Conservation (phyloP, 1,284 basidiomycete genomes). For the Afroboletus lepidellus region DNA sequence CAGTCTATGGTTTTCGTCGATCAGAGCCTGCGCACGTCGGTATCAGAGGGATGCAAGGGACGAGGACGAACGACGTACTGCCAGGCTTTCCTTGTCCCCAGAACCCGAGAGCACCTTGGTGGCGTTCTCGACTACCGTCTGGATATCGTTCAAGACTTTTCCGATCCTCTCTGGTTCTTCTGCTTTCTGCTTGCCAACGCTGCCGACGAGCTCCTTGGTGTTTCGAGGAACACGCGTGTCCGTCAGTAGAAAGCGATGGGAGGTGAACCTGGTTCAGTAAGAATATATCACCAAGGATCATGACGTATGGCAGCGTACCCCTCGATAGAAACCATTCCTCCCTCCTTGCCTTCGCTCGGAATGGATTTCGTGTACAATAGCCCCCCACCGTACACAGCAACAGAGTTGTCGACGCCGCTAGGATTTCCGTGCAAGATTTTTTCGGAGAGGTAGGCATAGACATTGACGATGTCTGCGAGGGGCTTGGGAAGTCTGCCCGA, state of each 20-base stretch:
- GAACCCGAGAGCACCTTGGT: conserved; percentile 67
- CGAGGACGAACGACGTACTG: conserved; percentile 46
- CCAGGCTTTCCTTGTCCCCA: conserved; percentile 32
- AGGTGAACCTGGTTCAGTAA: conserved; percentile 55
- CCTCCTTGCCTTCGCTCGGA: conserved; percentile 65
- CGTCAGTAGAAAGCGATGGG: conserved; percentile 81
- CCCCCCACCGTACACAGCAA: conserved; percentile 91
- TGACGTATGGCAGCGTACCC: conserved; percentile 57
- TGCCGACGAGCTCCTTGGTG: conserved; percentile 92
- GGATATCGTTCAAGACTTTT: conserved; percentile 74
- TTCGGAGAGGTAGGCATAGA: conserved; percentile 93
- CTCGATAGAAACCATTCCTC: conserved; percentile 82
- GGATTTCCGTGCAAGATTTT: conserved; percentile 98
- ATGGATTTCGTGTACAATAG: conserved; percentile 82
- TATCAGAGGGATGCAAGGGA: not conserved
- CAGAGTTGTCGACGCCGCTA: conserved; percentile 96
- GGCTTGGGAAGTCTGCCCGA: conserved; percentile 38
- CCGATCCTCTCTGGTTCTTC: conserved; percentile 81
- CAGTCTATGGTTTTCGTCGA: conserved; percentile 87
- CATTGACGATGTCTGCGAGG: conserved; percentile 79
- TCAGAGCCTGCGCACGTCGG: conserved; percentile 54
- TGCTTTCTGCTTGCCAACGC: conserved; percentile 73
- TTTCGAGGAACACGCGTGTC: conserved; percentile 92
- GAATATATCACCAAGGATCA: conserved; percentile 7
- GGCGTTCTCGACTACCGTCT: conserved; percentile 81